Conservation (phyloP, 208 protist species). For the Sergeia podlipaevii region DNA sequence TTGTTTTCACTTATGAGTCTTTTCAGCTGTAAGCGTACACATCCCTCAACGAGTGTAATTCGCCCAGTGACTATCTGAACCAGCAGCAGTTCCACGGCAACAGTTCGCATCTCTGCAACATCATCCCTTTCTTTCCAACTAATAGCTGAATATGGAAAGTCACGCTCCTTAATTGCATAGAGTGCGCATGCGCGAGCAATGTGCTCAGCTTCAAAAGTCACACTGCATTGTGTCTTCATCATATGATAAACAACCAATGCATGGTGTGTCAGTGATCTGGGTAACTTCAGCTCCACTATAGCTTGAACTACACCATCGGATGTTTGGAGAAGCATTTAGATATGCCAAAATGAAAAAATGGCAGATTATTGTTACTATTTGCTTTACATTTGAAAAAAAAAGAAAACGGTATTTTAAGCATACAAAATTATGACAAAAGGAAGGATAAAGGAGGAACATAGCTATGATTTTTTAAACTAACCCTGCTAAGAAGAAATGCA, state of each 20-base stretch:
- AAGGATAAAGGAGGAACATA: background rate
- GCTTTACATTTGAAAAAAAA: slow-evolving; percentile 19
- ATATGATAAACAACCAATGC: slow-evolving; percentile 14
- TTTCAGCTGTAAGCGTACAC: slow-evolving; percentile 53
- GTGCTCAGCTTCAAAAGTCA: slow-evolving; percentile 13
- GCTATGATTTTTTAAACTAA: no score
- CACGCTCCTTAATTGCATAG: slow-evolving; percentile 59
- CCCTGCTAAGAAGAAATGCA: no score
- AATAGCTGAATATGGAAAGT: slow-evolving; percentile 5
- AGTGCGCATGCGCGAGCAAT: slow-evolving; percentile 54
- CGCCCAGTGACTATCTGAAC: slow-evolving; percentile 54
- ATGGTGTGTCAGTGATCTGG: slow-evolving; percentile 4
- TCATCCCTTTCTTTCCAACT: slow-evolving; percentile 6
- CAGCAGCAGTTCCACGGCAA: slow-evolving; percentile 57
- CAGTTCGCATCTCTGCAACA: slow-evolving; percentile 12
- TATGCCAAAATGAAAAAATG: background rate
- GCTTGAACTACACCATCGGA: no score
- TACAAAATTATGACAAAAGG: background rate
- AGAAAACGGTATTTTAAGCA: slow-evolving; percentile 7
- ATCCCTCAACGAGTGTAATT: slow-evolving; percentile 68
- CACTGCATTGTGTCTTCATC: slow-evolving; percentile 1
- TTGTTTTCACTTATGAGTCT: slow-evolving; percentile 21
- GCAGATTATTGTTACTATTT: slow-evolving; percentile 13
- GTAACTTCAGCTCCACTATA: background rate
- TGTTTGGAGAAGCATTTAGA: no score